These are phyloP conservation scores for Tarenaya hassleriana DNA, from an alignment of 345 rosid genomes.

Conservation along the genomic window DNA sequence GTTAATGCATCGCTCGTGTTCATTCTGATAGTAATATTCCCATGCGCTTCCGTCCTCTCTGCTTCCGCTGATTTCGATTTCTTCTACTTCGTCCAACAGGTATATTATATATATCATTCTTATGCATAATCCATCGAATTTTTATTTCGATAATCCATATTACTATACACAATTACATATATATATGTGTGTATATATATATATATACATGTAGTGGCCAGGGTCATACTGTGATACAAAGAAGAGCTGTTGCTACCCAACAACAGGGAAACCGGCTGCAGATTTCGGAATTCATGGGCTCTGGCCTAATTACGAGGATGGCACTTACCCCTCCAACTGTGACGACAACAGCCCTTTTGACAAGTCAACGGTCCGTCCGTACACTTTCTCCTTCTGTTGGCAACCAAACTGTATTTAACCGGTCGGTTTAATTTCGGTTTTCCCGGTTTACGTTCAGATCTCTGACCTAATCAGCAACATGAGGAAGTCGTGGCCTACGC, in stretches of 20 bases:
- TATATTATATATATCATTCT: constrained; percentile 11
- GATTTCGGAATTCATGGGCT: constrained; percentile 95
- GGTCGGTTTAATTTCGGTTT: constrained; percentile 6
- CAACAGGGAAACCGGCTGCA: constrained; percentile 74
- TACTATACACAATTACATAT: too few relatives aligned
- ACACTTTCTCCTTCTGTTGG: too few relatives aligned
- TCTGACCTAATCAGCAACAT: constrained; percentile 48
- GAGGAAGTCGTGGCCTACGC: constrained; percentile 71
- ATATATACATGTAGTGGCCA: constrained; percentile 56
- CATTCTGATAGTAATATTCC: constrained; percentile 25
- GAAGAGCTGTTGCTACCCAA: constrained; percentile 73
- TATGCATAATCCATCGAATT: too few relatives aligned
- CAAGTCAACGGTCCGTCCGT: constrained; percentile 50
- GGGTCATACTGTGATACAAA: constrained; percentile 81
- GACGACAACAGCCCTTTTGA: constrained; percentile 48
- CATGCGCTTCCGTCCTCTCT: constrained; percentile 28
- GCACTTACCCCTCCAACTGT: constrained; percentile 77
- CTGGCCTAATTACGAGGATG: constrained; percentile 85
- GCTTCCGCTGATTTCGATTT: constrained; percentile 73
- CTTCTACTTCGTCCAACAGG: constrained; percentile 97
- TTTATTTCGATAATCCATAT: too few relatives aligned
- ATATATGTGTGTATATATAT: background rate
- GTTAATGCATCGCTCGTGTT: constrained; percentile 15
- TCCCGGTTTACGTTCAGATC: constrained; percentile 30
- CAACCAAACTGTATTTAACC: too few relatives aligned